Conservation (phyloP, 2,329 filamentous ascomycete species). For the Penicillium sp. region DNA sequence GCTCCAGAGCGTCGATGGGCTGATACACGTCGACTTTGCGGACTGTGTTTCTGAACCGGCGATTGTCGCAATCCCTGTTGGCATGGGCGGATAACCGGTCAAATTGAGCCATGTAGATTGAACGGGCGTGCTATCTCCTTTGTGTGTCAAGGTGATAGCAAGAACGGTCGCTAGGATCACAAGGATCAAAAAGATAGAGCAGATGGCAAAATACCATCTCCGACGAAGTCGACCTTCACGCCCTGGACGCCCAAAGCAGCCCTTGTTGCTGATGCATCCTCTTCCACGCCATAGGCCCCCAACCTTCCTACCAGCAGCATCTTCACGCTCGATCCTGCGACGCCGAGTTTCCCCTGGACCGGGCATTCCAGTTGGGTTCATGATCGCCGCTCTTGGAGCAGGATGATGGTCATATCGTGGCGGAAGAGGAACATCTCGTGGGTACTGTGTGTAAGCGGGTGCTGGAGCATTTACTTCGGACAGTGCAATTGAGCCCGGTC, state of each 20-base stretch:
- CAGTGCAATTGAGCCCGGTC: conserved; percentile 61
- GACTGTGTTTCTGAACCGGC: conserved; percentile 67
- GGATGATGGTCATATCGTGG: conserved; percentile 26
- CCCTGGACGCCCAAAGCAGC: conserved; percentile 63
- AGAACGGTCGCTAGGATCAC: conserved; percentile 60
- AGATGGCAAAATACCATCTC: conserved; percentile 58
- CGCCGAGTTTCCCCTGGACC: conserved; percentile 51
- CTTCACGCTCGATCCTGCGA: conserved; percentile 65
- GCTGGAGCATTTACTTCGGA: conserved; percentile 52
- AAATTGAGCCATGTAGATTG: conserved; percentile 73
- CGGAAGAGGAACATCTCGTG: conserved; percentile 24
- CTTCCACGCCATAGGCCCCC: conserved; percentile 66
- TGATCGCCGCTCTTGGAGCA: conserved; percentile 23
- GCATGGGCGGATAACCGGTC: conserved; percentile 82
- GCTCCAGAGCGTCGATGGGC: conserved; percentile 75
- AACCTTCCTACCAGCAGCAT: conserved; percentile 55
- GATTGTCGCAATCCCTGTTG: conserved; percentile 77
- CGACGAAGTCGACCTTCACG: conserved; percentile 64
- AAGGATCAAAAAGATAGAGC: conserved; percentile 52
- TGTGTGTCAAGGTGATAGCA: conserved; percentile 54
- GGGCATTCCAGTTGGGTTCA: conserved; percentile 22
- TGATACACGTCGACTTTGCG: conserved; percentile 67
- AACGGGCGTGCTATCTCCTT: conserved; percentile 42
- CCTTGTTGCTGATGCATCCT: conserved; percentile 60
- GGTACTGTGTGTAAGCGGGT: conserved; percentile 37